Evolutionary conservation across 2,329 filamentous ascomycete species (phyloP).

Genomic region (Tolypocladium capitatum): DNA sequence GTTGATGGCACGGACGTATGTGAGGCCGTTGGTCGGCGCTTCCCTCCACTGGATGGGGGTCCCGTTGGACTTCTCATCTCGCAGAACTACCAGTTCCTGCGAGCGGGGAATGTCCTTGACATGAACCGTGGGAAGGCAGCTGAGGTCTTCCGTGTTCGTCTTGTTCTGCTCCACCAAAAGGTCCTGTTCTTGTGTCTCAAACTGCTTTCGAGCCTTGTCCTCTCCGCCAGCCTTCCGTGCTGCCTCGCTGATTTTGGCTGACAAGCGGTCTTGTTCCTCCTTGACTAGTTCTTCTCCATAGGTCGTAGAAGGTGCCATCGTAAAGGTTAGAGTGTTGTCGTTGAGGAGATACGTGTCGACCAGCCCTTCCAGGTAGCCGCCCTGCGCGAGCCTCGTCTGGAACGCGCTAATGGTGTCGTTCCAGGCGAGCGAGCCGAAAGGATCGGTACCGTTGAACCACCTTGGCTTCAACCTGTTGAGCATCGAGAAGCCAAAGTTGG

Average conservation of each 20-base stretch:
- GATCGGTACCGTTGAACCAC: slow-evolving; percentile 93
- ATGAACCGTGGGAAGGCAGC: slow-evolving; percentile 75
- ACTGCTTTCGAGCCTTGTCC: slow-evolving; percentile 54
- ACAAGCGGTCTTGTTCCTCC: slow-evolving; percentile 67
- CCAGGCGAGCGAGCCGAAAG: slow-evolving; percentile 83
- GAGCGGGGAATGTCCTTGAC: slow-evolving; percentile 78
- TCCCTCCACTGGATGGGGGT: slow-evolving; percentile 79
- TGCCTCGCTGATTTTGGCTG: slow-evolving; percentile 58
- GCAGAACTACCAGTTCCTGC: slow-evolving; percentile 46
- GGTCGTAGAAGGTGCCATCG: slow-evolving; percentile 73
- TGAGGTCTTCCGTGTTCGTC: slow-evolving; percentile 71
- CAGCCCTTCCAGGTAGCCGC: slow-evolving; percentile 69
- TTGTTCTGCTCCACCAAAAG: slow-evolving; percentile 73
- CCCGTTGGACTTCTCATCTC: slow-evolving; percentile 51
- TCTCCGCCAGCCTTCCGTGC: slow-evolving; percentile 56
- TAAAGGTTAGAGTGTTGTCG: slow-evolving; percentile 78
- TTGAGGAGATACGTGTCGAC: slow-evolving; percentile 85
- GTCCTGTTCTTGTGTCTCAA: slow-evolving; percentile 67
- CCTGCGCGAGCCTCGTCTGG: slow-evolving; percentile 60
- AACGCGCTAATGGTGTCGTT: slow-evolving; percentile 79
- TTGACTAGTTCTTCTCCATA: slow-evolving; percentile 61
- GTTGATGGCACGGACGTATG: slow-evolving; percentile 88
- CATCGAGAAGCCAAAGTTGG: slow-evolving; percentile 83
- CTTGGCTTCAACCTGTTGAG: slow-evolving; percentile 78
- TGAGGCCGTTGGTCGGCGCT: slow-evolving; percentile 87